Evolutionary conservation across 2,329 filamentous ascomycete species (phyloP), one percentile per base, ranked within the genome.

Genomic region (Colletotrichum sp.): DNA sequence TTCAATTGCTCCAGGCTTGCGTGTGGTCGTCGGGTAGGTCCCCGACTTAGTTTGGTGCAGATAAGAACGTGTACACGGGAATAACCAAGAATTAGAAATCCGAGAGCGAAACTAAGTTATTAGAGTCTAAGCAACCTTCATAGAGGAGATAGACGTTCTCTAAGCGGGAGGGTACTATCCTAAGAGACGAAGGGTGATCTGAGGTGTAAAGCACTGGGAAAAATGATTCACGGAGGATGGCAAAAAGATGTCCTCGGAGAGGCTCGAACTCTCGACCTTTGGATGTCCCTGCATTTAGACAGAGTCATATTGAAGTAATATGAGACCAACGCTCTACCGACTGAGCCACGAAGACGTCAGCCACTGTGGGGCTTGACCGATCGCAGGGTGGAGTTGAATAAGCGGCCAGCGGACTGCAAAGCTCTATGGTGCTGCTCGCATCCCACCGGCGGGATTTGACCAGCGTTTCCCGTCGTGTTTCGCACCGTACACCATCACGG

Each of bases 251-350:
- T 74, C 72, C 72, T 69, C 69, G 36, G 68, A 54, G 69, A 74
- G 72, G 68, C 72, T 74, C 68, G 62, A 74, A 74, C 63, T 74
- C 63, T 54, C 72, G 72, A 74, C 72, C 72, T 74, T 74, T 71
- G 68, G 68, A 72, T 74, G 6, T 64, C 72, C 12, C 72, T 38
- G n/a, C 55, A 34, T 62, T 0, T 1, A 9, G 8, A 34, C 36
- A 74, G 62, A 38, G 68, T 74, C 72, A 74, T 63, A 72, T 27
- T 9, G 21, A 66, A 11, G n/a, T 63, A 5, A 51, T 74, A 74
- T 74, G 72, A 74, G 72, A 66, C 72, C 72, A 72, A 74, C 68
- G 72, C 72, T 72, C 72, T 74, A 47, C 72, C 72, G 27, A 74
- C 72, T 74, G 72, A 72, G 72, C 72, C 72, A 71, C 47, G 69